Conservation (phyloP, 2,329 filamentous ascomycete genomes). For the Sporothrix schenckii region DNA sequence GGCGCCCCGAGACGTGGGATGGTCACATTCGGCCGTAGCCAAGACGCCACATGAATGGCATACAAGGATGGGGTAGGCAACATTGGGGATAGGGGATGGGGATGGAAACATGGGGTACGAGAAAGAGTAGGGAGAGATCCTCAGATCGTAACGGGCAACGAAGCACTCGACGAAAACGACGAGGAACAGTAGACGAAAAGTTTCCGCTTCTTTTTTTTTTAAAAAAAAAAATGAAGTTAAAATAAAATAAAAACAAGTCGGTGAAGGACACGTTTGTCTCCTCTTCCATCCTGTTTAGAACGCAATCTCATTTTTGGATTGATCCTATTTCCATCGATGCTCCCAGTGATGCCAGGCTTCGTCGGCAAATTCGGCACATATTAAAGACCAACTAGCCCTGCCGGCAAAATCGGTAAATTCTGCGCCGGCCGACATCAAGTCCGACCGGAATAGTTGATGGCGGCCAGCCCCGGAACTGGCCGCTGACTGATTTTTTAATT, state of each 20-base stretch:
- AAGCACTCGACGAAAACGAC: background rate
- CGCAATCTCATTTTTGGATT: too few species aligned
- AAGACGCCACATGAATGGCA: background rate
- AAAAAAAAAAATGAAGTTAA: too few species aligned
- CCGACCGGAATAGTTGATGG: background rate
- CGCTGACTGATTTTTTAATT: background rate
- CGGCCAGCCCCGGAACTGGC: background rate
- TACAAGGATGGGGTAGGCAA: background rate
- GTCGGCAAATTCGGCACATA: conserved; percentile 21
- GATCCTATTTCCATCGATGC: too few species aligned
- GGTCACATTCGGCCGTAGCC: background rate
- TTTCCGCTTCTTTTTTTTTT: too few species aligned
- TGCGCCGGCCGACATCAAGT: background rate
- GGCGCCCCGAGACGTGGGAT: conserved; percentile 3
- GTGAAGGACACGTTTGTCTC: background rate
- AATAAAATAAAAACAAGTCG: too few species aligned
- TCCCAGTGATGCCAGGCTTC: background rate
- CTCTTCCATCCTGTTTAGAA: background rate
- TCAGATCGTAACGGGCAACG: background rate
- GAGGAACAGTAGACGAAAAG: background rate
- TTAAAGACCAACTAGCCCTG: background rate
- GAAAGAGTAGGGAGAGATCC: background rate
- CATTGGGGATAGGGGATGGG: background rate
- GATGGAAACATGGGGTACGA: background rate
- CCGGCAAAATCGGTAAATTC: conserved; percentile 13